A percentile compares a stretch with the other conserved stretches of the same genome.
Evolutionary conservation across 306 rosid genomes (phyloP).

Genomic region (Medicago arabica): DNA sequence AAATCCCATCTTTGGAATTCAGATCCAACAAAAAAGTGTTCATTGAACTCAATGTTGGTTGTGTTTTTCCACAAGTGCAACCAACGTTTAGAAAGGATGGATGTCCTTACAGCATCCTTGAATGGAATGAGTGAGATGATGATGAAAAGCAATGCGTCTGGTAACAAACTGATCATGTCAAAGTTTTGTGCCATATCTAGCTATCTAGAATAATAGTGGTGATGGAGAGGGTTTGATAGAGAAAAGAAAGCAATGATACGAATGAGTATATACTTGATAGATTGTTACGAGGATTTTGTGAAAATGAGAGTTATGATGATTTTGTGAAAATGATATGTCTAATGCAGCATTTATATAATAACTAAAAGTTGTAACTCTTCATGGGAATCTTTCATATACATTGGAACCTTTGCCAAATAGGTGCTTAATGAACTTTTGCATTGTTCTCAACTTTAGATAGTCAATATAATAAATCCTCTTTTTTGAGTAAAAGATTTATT

Average conservation of each 20-base stretch:
- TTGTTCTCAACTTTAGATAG: too few species aligned
- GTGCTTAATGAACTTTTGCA: too few species aligned
- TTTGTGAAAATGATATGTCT: not conserved
- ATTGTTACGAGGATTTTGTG: not conserved
- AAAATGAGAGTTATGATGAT: not conserved
- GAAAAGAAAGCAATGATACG: not conserved
- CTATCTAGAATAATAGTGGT: not conserved
- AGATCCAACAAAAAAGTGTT: not conserved
- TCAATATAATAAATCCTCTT: too few species aligned
- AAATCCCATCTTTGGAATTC: not conserved
- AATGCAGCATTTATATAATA: not conserved
- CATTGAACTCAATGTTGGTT: conserved; percentile 27
- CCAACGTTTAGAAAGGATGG: conserved; percentile 35
- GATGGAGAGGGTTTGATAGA: not conserved
- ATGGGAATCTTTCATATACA: too few species aligned
- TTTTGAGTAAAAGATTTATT: too few species aligned
- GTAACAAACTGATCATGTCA: conserved; percentile 2
- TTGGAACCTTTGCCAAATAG: too few species aligned
- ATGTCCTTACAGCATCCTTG: conserved; percentile 35
- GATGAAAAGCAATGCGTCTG: not conserved
- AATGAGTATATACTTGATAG: too few species aligned
- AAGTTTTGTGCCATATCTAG: not conserved
- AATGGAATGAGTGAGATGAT: conserved; percentile 39
- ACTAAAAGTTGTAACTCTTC: too few species aligned
- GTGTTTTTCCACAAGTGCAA: conserved; percentile 4